These are phyloP conservation scores for Domatiomyces globalis DNA, from an alignment of 2,329 filamentous ascomycete genomes.

Conservation along the genomic window DNA sequence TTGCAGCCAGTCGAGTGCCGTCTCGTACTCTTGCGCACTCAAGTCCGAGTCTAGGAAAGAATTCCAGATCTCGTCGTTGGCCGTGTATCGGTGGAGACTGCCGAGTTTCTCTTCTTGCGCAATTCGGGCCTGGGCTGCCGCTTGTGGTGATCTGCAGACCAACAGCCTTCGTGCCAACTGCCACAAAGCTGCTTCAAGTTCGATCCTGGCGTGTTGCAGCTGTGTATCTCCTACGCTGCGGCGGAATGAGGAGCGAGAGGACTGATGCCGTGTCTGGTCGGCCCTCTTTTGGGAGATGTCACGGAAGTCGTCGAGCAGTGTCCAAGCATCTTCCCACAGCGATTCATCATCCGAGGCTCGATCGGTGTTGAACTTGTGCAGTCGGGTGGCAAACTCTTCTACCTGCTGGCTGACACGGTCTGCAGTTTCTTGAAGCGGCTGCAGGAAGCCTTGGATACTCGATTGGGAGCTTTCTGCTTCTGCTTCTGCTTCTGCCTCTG, in stretches of 20 bases:
- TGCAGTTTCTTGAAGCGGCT: conserved; percentile 49
- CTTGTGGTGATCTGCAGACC: conserved; percentile 52
- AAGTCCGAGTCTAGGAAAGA: conserved; percentile 62
- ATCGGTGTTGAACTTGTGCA: conserved; percentile 53
- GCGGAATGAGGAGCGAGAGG: background rate
- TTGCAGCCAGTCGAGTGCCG: conserved; percentile 66
- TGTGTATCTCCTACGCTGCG: conserved; percentile 15
- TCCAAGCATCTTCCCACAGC: conserved; percentile 49
- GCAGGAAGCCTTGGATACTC: conserved; percentile 34
- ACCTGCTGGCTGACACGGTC: conserved; percentile 66
- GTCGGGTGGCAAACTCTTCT: conserved; percentile 67
- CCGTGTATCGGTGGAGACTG: conserved; percentile 41
- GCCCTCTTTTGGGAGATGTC: conserved; percentile 37
- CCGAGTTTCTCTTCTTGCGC: conserved; percentile 28
- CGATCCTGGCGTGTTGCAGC: conserved; percentile 47
- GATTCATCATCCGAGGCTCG: conserved; percentile 25
- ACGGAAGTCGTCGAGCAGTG: conserved; percentile 51
- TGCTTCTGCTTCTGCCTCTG: conserved; percentile 18
- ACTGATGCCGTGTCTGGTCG: conserved; percentile 10
- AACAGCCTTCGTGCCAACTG: conserved; percentile 45
- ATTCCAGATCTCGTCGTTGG: conserved; percentile 51
- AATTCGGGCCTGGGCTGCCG: conserved; percentile 26
- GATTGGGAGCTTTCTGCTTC: conserved; percentile 13
- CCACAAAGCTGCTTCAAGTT: conserved; percentile 83
- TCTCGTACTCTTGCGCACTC: conserved; percentile 60